A percentile compares a stretch with the other conserved stretches of the same genome.
phyloP scores from a whole-genome alignment of 257 asterid species.

The Sherardia arvensis region DNA sequence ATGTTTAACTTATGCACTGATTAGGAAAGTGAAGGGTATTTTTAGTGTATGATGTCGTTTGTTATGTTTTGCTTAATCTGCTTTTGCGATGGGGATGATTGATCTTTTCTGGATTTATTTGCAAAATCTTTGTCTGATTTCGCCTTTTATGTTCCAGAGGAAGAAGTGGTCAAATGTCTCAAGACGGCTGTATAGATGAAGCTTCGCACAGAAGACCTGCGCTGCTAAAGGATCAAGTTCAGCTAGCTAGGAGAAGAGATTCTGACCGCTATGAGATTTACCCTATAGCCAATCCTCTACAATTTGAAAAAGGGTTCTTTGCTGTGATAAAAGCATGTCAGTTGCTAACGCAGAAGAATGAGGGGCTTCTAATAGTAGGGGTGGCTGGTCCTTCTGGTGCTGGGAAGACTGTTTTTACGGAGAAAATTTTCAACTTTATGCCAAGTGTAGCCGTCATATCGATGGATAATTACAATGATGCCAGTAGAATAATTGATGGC shows the following conservation, averaged over 20 bases:
- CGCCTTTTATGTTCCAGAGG: slow-evolving; percentile 23
- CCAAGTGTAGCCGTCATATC: slow-evolving; percentile 90
- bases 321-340: slow-evolving; percentile 87
- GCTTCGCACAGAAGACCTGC: slow-evolving; percentile 48
- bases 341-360: slow-evolving; percentile 73
- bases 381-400: slow-evolving; percentile 99
- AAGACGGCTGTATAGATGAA: slow-evolving; percentile 35
- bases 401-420: slow-evolving; percentile 75
- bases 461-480: slow-evolving; percentile 95
- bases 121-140: neutral
- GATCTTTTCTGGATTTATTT: neutral
- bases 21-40: neutral
- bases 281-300: slow-evolving; percentile 60
- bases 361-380: slow-evolving; percentile 74
- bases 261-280: slow-evolving; percentile 66
- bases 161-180: slow-evolving; percentile 35
- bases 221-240: slow-evolving; percentile 92
- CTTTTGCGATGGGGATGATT: neutral
- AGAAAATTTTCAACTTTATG: slow-evolving; percentile 71
- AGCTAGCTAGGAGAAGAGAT: slow-evolving; percentile 64
- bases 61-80: neutral
- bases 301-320: slow-evolving; percentile 96
- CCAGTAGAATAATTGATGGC: slow-evolving; percentile 94
- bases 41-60: neutral
- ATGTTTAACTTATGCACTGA: neutral